Base-by-base conservation (phyloP, 805 yeast genomes). In the Yarrowia divulgata region DNA sequence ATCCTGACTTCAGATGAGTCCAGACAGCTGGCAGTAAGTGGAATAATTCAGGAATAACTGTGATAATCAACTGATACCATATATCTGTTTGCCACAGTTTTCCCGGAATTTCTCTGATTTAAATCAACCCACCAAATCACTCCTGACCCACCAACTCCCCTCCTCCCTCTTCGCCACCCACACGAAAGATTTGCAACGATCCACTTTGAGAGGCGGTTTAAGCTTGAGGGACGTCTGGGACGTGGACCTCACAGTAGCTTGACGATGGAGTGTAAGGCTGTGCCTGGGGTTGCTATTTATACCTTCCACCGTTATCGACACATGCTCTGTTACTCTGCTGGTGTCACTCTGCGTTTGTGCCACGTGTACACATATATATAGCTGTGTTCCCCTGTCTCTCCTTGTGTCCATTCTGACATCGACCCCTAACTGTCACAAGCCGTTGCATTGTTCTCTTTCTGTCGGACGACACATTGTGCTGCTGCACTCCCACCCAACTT, bases 231-330 rank as follows among this genome's bases (percentile, higher is more conserved):
- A 32, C 54, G 37, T 49, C 54, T 29, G 19, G 35, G 37, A 49
- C 12, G 54, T 32, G 18, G 37, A 49, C 54, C 37, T 48, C 52
- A 48, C 52, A 29, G 52, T 49, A 49, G 54, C 35, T 32, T 29
- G 34, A 3, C 8, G 9, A 23, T 8, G 29, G 19, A 49, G 12
- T 3, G 54, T 8, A 49, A 49, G 54, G 54, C 54, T 49, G 54
- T 49, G 54, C 54, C 32, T 14, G 8, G 7, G 8, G 12, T 10
- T 19, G 12, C 37, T 49, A 49, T 49, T 49, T 49, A 49, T 49
- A 49, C 18, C 14, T 23, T 23, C 4, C 29, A 23, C 29, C 12
- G 39, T 35, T 9, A 7, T 35, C 12, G 39, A 7, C 12, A 35
- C 29, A 23, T 23, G 29, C 29, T 10, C 42, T 39, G 42, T 39